These are phyloP conservation scores for Antarctomyces pellizariae DNA, from an alignment of 495 filamentous ascomycete species.

Conservation along the genomic window DNA sequence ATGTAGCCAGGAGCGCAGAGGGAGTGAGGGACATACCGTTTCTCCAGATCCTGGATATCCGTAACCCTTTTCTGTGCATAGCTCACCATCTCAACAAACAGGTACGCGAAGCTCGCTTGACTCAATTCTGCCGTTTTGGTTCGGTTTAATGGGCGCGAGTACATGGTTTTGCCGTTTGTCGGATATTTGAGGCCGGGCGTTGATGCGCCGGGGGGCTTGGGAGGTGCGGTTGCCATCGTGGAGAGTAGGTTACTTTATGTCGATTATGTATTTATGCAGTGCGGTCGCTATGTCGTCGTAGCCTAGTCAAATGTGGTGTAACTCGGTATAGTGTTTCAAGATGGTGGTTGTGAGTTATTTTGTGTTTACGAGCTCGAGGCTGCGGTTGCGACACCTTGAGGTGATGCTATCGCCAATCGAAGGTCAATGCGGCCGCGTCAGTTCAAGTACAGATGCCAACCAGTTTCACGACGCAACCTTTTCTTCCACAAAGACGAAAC, in stretches of 20 bases:
- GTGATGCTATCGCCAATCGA: too few species aligned
- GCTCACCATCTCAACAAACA: constrained; percentile 91
- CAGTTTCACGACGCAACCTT: too few species aligned
- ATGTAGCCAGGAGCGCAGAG: neutral
- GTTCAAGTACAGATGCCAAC: too few species aligned
- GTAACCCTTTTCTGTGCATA: constrained; percentile 83
- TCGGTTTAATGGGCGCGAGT: constrained; percentile 83
- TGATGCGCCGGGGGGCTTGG: constrained; percentile 12
- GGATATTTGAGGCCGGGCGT: constrained; percentile 65
- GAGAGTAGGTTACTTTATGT: neutral
- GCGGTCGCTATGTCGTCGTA: too few species aligned
- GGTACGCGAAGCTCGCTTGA: constrained; percentile 79
- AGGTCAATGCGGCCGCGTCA: too few species aligned
- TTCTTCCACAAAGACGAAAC: too few species aligned
- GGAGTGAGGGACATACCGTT: constrained; percentile 13
- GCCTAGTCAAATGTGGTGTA: too few species aligned
- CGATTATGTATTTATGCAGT: too few species aligned
- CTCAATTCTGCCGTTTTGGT: constrained; percentile 69
- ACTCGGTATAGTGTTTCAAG: too few species aligned
- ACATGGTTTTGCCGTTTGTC: constrained; percentile 92
- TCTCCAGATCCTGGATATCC: constrained; percentile 81
- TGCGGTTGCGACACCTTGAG: too few species aligned
- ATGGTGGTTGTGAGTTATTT: too few species aligned
- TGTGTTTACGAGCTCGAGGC: too few species aligned
- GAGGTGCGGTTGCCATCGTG: constrained; percentile 14